Evolutionary conservation across 1,284 basidiomycete species (phyloP), one percentile per base, ranked within the genome.

Genomic region (Apiotrichum mycotoxinovorans): DNA sequence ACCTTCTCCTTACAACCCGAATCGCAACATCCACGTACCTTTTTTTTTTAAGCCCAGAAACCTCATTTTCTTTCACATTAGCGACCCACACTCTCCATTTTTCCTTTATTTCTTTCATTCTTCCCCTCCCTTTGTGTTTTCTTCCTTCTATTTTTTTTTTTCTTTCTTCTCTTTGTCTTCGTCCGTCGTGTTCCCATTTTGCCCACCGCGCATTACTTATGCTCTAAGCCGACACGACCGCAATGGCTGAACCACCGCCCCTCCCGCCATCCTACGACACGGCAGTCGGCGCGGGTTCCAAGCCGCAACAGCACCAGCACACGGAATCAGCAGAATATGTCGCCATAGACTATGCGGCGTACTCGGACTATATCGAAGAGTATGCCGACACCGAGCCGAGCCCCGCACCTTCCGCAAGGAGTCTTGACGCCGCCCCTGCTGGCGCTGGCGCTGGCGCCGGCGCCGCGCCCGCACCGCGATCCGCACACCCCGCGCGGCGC

Each of bases 191-290:
- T 27, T 27, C 27, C 26, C 43, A 11, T 17, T 25, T 43, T 25
- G n/a, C n/a, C n/a, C n/a, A n/a, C n/a, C n/a, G n/a, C 50, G 14
- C 26, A 14, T 34, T 8, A 10, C 23, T 44, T 25, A 27, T 44
- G 14, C 25, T 37, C 35, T 26, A 14, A 51, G 25, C 18, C 44
- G 54, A 54, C 60, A 14, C 38, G 52, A 34, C 60, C 56, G 7
- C 50, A 25, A 51, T 42, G 49, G 49, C 34, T 27, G 49, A 42
- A 5, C 50, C 50, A 12, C 37, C 49, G 12, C 15, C 52, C 23
- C 43, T 41, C 17, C 59, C 59, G 18, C 60, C 60, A 17, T 58
- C 60, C 14, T 62, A 59, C 38, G 51, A 57, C 48, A 20, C 43
- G 20, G 55, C 50, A 12, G 23, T 57, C 22, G 50, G 41, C 47